Percentiles rank a stretch among this genome's conserved stretches.
phyloP scores from a whole-genome alignment of 2,329 filamentous ascomycete species.

The Ophiostoma sp. region DNA sequence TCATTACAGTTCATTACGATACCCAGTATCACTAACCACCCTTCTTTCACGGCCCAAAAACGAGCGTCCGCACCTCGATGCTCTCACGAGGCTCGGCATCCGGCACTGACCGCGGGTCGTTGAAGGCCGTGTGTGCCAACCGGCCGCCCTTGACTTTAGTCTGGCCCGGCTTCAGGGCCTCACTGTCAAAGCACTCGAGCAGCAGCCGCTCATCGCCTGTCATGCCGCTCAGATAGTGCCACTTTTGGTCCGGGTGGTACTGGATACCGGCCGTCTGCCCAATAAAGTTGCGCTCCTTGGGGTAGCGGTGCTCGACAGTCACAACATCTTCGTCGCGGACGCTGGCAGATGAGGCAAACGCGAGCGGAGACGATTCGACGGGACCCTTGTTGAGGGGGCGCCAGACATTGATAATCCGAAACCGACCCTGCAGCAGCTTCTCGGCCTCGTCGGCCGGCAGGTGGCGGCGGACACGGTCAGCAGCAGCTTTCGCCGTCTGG shows the following conservation, averaged over 20 bases:
- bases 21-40: neutral
- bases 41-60: constrained; percentile 64
- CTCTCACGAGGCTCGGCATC: constrained; percentile 76
- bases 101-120: constrained; percentile 68
- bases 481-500: constrained; percentile 69
- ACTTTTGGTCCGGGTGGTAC: constrained; percentile 63
- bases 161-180: constrained; percentile 48
- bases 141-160: constrained; percentile 54
- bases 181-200: constrained; percentile 76
- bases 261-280: constrained; percentile 74
- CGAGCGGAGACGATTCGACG: constrained; percentile 66
- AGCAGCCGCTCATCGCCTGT: constrained; percentile 69
- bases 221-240: constrained; percentile 83
- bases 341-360: constrained; percentile 65
- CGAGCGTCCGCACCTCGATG: constrained; percentile 83
- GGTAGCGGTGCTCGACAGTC: constrained; percentile 72
- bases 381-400: constrained; percentile 61
- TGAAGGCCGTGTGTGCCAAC: constrained; percentile 76
- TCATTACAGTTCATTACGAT: neutral
- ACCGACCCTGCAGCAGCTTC: constrained; percentile 64
- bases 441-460: constrained; percentile 65
- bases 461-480: constrained; percentile 67
- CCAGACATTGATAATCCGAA: constrained; percentile 89
- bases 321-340: constrained; percentile 66
- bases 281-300: constrained; percentile 53